Conservation (phyloP, 345 rosid genomes). For the Leavenworthia alabamica region DNA sequence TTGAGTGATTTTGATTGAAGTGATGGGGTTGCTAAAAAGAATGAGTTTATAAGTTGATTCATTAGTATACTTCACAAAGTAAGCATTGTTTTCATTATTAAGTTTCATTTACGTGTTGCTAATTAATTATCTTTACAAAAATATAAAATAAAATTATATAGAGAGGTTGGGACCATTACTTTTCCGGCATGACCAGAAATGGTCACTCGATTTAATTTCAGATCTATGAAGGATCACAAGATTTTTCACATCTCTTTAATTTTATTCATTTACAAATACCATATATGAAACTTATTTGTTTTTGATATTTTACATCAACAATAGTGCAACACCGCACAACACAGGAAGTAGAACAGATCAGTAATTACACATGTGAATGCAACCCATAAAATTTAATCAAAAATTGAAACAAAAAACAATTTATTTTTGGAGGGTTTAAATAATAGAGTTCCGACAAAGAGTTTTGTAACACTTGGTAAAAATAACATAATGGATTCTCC, state of each 20-base stretch:
- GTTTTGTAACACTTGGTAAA: constrained; percentile 15
- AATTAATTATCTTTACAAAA: background rate
- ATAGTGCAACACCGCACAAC: constrained; percentile 2
- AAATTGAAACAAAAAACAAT: background rate
- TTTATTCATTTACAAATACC: background rate
- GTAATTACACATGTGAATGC: background rate
- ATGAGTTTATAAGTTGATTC: background rate
- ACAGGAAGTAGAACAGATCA: constrained; percentile 5
- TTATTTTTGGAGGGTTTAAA: background rate
- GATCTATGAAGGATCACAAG: constrained; percentile 19
- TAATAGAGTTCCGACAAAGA: background rate
- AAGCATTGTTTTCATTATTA: background rate
- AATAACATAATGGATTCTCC: constrained; percentile 1
- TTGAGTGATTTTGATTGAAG: constrained; percentile 14
- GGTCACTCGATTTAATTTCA: background rate
- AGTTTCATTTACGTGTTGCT: background rate
- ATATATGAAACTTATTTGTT: background rate
- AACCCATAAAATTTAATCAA: background rate
- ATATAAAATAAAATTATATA: background rate
- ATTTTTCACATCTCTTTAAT: background rate
- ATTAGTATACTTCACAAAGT: constrained; percentile 5
- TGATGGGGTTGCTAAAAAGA: background rate
- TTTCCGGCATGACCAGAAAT: constrained; percentile 17
- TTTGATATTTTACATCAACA: background rate
- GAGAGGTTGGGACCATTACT: constrained; percentile 15